Evolutionary conservation across 1,139 yeast genomes (phyloP), one percentile per base, ranked within the genome.

Genomic region (Hemisphaericaspora lyxosophila): DNA sequence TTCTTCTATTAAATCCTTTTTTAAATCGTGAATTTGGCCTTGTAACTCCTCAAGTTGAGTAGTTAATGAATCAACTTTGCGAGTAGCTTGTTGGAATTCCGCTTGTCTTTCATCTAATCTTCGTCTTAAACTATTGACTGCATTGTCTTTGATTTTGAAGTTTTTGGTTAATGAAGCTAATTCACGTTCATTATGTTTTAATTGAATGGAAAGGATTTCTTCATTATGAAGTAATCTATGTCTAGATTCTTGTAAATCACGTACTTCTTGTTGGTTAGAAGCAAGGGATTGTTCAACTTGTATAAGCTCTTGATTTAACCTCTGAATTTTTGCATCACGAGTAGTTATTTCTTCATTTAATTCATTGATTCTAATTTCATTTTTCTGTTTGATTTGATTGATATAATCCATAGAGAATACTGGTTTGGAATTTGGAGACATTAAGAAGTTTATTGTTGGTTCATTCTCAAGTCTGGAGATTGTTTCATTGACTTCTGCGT

Each of bases 371-470:
- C 33, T 37, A 3, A 47, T 39, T 6, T 51, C 45, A 36, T 62
- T 59, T 7, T 57, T 56, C 7, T 45, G 39, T 41, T 63, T 66
- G 36, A 67, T 52, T 34, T 56, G 54, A 29, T 55, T 51, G n/a
- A 67, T 50, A 35, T 65, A 64, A 16, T 56, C 54, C 16, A 59
- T 45, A 1, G 73, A 60, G 36, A 64, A 67, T 2, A 63, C 56
- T 1, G 72, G 71, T 35, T 62, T 65, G 4, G 70, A 64, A 39
- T 62, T 62, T 12, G 69, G 68, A 1, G 70, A 61, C 55, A 57
- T 52, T 22, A 60, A 45, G 38, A 63, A 58, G 44, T 62, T 61
- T 25, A 59, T 55, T 1, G 69, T 62, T 1, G 66, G 64, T 38
- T 63, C 60, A 35, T 54, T 45, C 9, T 44, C 52, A 12, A 47